phyloP scores from a whole-genome alignment of 176 grass and related monocot genomes.

The Ananas comosus region DNA sequence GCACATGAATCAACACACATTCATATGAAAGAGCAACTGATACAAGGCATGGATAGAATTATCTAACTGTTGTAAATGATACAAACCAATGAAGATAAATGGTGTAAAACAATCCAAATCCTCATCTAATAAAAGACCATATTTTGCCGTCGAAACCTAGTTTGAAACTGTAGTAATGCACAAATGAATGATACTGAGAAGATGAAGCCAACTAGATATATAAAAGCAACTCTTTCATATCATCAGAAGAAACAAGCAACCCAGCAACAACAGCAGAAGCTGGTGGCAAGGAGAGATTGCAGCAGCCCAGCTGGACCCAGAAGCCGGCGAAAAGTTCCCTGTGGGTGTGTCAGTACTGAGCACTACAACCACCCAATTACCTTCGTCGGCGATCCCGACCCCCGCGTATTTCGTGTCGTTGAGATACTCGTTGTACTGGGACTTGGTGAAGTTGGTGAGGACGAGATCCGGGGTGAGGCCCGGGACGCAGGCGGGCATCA shows the following conservation, averaged over 20 bases:
- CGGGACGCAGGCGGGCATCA: slow-evolving; percentile 79
- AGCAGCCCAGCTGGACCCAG: slow-evolving; percentile 28
- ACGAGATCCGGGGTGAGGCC: slow-evolving; percentile 45
- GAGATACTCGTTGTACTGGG: slow-evolving; percentile 67
- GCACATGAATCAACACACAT: too few relatives aligned
- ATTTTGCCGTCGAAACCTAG: not conserved
- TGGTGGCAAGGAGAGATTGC: slow-evolving; percentile 17
- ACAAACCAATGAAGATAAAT: too few relatives aligned
- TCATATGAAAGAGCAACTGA: too few relatives aligned
- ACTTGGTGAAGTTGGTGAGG: slow-evolving; percentile 86
- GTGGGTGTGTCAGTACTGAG: slow-evolving; percentile 53
- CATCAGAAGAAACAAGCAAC: slow-evolving; percentile 38
- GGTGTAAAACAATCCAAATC: not conserved
- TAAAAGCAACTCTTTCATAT: slow-evolving; percentile 27
- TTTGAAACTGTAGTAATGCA: slow-evolving; percentile 14
- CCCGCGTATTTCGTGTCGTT: slow-evolving; percentile 53
- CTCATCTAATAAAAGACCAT: not conserved
- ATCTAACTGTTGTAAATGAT: too few relatives aligned
- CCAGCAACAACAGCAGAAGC: slow-evolving; percentile 40
- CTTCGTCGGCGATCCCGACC: slow-evolving; percentile 71
- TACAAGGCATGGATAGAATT: too few relatives aligned
- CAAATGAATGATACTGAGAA: not conserved
- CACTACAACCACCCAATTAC: slow-evolving; percentile 82
- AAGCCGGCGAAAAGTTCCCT: slow-evolving; percentile 46
- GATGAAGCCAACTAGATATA: not conserved